A percentile compares a stretch with the other conserved stretches of the same genome.
These are phyloP conservation scores for Petrea volubilis DNA, from an alignment of 257 asterid genomes.

Conservation along the genomic window DNA sequence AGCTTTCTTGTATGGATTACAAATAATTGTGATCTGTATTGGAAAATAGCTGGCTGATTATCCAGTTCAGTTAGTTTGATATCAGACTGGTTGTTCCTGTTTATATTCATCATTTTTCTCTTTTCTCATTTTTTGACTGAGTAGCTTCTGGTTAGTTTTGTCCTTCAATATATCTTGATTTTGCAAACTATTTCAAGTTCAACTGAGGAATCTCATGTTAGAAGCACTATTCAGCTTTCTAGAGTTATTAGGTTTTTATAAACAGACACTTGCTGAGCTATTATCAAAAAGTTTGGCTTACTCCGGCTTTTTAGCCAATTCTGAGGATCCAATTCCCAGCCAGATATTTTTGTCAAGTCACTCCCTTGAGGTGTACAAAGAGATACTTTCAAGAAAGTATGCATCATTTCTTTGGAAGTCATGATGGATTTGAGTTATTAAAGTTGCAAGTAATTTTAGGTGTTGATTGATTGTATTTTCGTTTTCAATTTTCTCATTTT, in stretches of 20 bases:
- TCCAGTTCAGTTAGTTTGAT: conserved; percentile 28
- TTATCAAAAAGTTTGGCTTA: not conserved
- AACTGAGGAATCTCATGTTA: not conserved
- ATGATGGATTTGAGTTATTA: not conserved
- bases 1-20: conserved; percentile 18
- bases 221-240: not conserved
- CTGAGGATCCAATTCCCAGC: not conserved
- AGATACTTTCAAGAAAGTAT: no score
- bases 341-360: not conserved
- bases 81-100: conserved; percentile 23
- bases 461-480: no score
- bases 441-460: no score
- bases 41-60: conserved; percentile 1
- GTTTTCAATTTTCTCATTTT: no score
- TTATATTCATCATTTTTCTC: not conserved
- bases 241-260: conserved; percentile 12
- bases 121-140: not conserved
- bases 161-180: not conserved
- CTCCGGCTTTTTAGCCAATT: not conserved
- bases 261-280: not conserved
- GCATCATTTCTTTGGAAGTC: no score
- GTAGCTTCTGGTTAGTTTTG: conserved; percentile 11
- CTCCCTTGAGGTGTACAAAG: conserved; percentile 6
- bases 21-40: conserved; percentile 4
- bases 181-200: not conserved